A percentile compares a stretch with the other conserved stretches of the same genome.
Evolutionary conservation across 495 filamentous ascomycete genomes (phyloP).

Genomic region (Annulohypoxylon stygium): DNA sequence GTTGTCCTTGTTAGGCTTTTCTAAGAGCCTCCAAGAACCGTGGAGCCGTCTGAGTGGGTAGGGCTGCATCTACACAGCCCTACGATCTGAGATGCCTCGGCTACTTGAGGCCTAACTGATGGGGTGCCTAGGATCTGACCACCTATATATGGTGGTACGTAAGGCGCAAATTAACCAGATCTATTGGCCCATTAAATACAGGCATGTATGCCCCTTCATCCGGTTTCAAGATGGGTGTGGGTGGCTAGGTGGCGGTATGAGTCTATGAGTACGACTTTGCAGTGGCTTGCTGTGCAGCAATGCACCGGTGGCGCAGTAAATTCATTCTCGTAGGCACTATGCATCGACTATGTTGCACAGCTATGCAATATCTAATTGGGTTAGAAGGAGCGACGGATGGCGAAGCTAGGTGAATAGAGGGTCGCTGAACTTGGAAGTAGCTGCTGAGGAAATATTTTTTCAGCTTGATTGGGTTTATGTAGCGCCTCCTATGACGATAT

Average conservation of each 20-base stretch:
- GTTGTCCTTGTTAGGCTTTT: background rate
- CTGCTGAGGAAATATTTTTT: background rate
- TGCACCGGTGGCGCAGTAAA: background rate
- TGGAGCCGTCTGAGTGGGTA: background rate
- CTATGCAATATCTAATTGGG: background rate
- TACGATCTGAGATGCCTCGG: background rate
- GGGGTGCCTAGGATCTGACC: too few relatives aligned
- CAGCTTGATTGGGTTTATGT: constrained; percentile 1
- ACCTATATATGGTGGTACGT: too few relatives aligned
- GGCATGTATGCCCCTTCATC: too few relatives aligned
- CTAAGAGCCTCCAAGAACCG: background rate
- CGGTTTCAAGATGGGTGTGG: too few relatives aligned
- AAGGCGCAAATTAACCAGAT: too few relatives aligned
- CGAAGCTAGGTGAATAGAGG: background rate
- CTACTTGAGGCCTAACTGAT: too few relatives aligned
- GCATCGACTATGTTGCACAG: background rate
- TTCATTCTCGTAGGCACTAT: background rate
- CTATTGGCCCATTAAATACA: too few relatives aligned
- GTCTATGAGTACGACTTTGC: background rate
- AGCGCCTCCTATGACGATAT: constrained; percentile 1
- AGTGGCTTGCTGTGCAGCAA: constrained; percentile 2
- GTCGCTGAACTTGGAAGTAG: background rate
- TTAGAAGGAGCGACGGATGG: background rate
- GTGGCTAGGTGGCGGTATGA: too few relatives aligned
- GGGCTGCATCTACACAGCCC: constrained; percentile 6